phyloP scores from a whole-genome alignment of 208 protist genomes.

The Zelonia costaricensis region DNA sequence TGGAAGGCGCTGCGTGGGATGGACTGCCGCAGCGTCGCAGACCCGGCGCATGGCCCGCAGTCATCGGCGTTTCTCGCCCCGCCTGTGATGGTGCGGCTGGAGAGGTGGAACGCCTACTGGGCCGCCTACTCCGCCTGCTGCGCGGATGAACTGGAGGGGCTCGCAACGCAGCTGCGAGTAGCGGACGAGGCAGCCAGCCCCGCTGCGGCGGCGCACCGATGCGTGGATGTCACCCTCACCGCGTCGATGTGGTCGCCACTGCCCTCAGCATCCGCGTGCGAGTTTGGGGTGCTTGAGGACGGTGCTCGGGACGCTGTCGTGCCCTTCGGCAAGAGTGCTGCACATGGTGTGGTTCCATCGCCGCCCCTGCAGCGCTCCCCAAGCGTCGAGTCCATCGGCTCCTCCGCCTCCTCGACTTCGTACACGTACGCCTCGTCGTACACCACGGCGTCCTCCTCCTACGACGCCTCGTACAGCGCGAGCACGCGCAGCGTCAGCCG shows the following conservation, averaged over 20 bases:
- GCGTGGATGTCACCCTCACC: conserved; percentile 18
- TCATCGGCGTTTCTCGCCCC: conserved; percentile 1
- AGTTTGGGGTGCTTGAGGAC: no score
- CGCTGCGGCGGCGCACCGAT: conserved; percentile 2
- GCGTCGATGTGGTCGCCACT: no score
- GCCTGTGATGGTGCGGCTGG: conserved; percentile 30
- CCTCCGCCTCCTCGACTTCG: conserved; percentile 1
- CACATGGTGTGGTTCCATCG: not conserved
- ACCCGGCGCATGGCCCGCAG: no score
- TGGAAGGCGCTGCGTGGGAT: conserved; percentile 22
- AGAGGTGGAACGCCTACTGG: conserved; percentile 79
- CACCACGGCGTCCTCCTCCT: not conserved
- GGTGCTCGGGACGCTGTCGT: no score
- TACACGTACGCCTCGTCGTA: conserved; percentile 26
- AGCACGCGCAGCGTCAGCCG: not conserved
- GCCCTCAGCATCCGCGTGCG: no score
- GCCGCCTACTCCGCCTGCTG: conserved; percentile 25
- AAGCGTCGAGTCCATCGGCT: not conserved
- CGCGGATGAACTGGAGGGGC: conserved; percentile 19
- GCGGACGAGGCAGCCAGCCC: no score
- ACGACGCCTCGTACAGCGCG: not conserved
- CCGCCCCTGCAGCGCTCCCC: not conserved
- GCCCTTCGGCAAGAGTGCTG: no score
- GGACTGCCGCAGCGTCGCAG: not conserved
- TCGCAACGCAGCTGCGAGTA: conserved; percentile 15